Conservation (phyloP, 2,329 filamentous ascomycete species). For the Aspergillus hiratsukae region DNA sequence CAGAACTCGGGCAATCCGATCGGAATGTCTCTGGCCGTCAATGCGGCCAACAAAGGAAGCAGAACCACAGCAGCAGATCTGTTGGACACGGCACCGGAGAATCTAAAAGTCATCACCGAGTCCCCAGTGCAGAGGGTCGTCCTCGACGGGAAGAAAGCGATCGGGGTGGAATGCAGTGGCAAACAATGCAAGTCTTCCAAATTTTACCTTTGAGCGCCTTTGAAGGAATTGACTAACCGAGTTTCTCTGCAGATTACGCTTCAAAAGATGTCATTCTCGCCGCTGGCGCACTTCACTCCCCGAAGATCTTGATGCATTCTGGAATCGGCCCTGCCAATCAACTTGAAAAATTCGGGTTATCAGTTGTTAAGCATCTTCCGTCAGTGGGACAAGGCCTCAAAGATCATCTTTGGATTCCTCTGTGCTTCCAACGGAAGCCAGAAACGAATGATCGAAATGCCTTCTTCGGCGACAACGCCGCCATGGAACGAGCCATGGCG, state of each 20-base stretch:
- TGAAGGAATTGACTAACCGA: not conserved
- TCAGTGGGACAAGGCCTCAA: no score
- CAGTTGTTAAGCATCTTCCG: no score
- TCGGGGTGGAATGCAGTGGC: constrained; percentile 44
- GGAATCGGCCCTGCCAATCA: no score
- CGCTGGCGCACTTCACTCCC: no score
- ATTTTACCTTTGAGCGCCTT: not conserved
- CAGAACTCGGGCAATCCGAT: constrained; percentile 57
- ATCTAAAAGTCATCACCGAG: constrained; percentile 51
- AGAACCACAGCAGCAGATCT: constrained; percentile 52
- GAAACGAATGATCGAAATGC: no score
- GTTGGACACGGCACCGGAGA: constrained; percentile 42
- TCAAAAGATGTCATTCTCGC: constrained; percentile 34
- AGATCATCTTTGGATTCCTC: no score
- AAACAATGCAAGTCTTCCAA: constrained; percentile 32
- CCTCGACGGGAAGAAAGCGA: constrained; percentile 42
- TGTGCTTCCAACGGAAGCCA: no score
- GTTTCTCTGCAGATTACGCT: constrained; percentile 21
- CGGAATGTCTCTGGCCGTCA: constrained; percentile 50
- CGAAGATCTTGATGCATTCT: no score
- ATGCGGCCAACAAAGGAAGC: constrained; percentile 46
- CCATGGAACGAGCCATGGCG: constrained; percentile 43
- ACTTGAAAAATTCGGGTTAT: no score
- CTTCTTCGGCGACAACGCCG: constrained; percentile 10
- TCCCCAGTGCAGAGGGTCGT: constrained; percentile 47